These are phyloP conservation scores for Globisporangium cederbergense DNA, from an alignment of 352 stramenopile species.

Conservation along the genomic window DNA sequence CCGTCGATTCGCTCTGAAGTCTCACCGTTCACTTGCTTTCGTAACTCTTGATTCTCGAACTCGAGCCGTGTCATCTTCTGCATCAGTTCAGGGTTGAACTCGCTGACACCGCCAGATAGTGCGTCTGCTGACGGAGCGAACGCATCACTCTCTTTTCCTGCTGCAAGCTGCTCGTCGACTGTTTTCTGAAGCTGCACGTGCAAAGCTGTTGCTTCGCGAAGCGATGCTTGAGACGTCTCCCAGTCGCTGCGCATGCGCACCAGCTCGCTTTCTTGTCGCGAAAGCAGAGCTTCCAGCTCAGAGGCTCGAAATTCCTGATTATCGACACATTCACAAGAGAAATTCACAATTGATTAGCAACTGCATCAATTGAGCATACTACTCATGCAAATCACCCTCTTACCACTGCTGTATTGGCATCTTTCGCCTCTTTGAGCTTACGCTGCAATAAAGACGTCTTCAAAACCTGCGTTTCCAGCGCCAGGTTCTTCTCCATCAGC, in stretches of 20 bases:
- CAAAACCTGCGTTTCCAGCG: conserved; percentile 41
- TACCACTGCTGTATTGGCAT: conserved; percentile 59
- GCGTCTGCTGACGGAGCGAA: conserved; percentile 1
- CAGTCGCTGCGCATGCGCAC: conserved; percentile 23
- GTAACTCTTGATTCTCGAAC: conserved; percentile 52
- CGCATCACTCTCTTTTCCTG: background rate
- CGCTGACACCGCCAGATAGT: conserved; percentile 36
- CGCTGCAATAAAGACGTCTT: conserved; percentile 51
- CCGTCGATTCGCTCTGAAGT: conserved; percentile 51
- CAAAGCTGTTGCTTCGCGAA: conserved; percentile 36
- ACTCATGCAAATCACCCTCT: conserved; percentile 7
- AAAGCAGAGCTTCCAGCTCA: conserved; percentile 44
- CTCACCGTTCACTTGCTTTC: conserved; percentile 46
- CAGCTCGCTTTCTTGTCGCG: conserved; percentile 31
- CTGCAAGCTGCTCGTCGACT: conserved; percentile 22
- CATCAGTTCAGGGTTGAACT: conserved; percentile 69
- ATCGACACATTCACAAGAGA: background rate
- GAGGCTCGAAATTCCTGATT: conserved; percentile 58
- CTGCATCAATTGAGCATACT: background rate
- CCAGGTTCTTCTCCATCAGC: conserved; percentile 50
- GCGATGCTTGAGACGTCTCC: conserved; percentile 25
- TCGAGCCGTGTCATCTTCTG: conserved; percentile 56
- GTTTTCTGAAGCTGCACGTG: conserved; percentile 54
- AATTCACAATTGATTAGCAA: background rate
- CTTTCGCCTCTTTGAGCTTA: conserved; percentile 67